Evolutionary conservation across 2,329 filamentous ascomycete species (phyloP).

Genomic region (Talaromyces amestolkiae): DNA sequence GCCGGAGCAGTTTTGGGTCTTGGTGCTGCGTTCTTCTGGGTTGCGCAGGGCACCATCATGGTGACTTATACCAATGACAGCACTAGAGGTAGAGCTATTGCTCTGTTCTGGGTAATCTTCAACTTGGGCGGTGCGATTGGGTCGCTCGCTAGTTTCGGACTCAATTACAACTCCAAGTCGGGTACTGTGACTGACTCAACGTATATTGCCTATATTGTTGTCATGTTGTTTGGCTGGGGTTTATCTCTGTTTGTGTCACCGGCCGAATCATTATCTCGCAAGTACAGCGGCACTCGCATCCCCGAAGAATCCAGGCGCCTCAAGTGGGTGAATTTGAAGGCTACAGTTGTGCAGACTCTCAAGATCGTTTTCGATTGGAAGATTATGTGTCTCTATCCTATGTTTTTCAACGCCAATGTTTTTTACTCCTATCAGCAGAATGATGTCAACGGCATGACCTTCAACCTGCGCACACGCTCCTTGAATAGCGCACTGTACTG

Average conservation of each 20-base stretch:
- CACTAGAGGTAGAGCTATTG: conserved; percentile 33
- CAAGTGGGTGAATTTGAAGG: background rate
- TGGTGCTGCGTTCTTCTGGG: conserved; percentile 36
- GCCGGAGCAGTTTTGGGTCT: conserved; percentile 47
- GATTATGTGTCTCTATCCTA: conserved; percentile 50
- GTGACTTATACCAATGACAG: conserved; percentile 45
- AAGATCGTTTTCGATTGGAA: conserved; percentile 39
- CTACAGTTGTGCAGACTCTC: background rate
- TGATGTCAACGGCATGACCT: conserved; percentile 52
- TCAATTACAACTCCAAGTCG: conserved; percentile 43
- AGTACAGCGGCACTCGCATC: background rate
- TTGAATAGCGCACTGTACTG: conserved; percentile 54
- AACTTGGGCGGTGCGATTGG: conserved; percentile 47
- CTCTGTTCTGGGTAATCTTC: conserved; percentile 47
- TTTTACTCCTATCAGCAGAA: conserved; percentile 57
- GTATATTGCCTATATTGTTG: conserved; percentile 51
- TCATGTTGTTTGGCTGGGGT: conserved; percentile 51
- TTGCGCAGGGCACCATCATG: conserved; percentile 48
- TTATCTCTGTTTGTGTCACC: conserved; percentile 50
- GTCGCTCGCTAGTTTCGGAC: conserved; percentile 44
- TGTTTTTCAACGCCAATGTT: conserved; percentile 55
- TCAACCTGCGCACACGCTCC: conserved; percentile 52
- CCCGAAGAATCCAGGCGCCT: background rate
- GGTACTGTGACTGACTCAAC: conserved; percentile 51
- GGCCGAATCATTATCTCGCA: background rate